Evolutionary conservation across 2,329 filamentous ascomycete genomes (phyloP), one percentile per base, ranked within the genome.

Genomic region (Helicocarpus griseus): DNA sequence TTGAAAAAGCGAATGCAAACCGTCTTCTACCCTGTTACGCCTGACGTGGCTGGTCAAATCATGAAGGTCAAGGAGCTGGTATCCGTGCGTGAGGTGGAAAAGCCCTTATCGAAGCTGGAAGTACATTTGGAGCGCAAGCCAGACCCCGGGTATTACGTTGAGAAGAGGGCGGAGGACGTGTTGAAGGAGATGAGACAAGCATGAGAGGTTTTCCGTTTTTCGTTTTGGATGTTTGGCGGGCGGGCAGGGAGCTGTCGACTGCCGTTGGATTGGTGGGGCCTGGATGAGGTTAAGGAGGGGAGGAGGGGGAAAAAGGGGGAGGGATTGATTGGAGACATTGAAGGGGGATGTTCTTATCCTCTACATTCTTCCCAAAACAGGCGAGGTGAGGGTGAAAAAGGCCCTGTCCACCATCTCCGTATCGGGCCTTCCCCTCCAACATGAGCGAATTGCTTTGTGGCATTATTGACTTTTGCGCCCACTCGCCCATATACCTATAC

Each of bases 1-100:
- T 81, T 96, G 57, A 86, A 84, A 62, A 87, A 86, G 68, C 86
- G 90, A 63, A 83, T 85, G 78, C 83, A 83, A 64, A 91, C 87
- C 50, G 90, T 95, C 63, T 95, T 94, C 77, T 86, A 95, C 70
- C 86, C 87, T 35, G 89, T 95, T 55, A 80, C 80, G 55, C 81
- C 83, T 39, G 83, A 89, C 59, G 82, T 88, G 56, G 90, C 90
- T 8, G 90, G 90, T 65, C 89, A 94, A 75, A 88, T 96, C 64
- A 85, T 96, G 77, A 85, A 86, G 70, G 89, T 96, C 61, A 96
- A 96, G 76, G 90, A 96, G 73, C 75, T 96, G 56, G 87, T 96
- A 43, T 77, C 81, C 50, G 89, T 95, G 33, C 75, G 82, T 59
- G 89, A 95, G 72, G 88, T 94, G 41, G 81, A 83, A 31, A 67